phyloP scores from a whole-genome alignment of 495 filamentous ascomycete species.

The Aspergillus kassunensis region DNA sequence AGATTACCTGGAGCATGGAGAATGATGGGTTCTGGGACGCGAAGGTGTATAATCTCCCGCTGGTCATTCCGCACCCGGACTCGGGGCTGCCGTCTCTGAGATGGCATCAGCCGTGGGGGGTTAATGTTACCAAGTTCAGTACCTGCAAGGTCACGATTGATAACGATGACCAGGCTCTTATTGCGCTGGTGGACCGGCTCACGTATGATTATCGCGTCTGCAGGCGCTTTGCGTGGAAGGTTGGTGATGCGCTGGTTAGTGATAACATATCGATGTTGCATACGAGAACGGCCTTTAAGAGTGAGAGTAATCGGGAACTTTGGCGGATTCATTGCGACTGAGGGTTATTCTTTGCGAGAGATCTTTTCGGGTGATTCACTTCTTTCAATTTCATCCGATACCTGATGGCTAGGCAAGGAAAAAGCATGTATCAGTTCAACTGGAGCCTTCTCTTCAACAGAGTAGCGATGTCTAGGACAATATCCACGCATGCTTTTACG shows the following conservation, averaged over 20 bases:
- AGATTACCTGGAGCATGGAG: slow-evolving; percentile 33
- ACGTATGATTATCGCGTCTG: slow-evolving; percentile 49
- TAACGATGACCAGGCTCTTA: slow-evolving; percentile 28
- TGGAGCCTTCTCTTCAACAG: too few species aligned
- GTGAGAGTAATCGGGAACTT: slow-evolving; percentile 41
- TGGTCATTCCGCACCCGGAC: slow-evolving; percentile 47
- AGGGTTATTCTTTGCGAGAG: too few species aligned
- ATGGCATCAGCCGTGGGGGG: slow-evolving; percentile 53
- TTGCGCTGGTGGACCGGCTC: slow-evolving; percentile 29
- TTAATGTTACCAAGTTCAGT: slow-evolving; percentile 45
- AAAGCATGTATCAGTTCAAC: too few species aligned
- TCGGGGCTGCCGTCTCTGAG: slow-evolving; percentile 43
- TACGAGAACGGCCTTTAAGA: slow-evolving; percentile 44
- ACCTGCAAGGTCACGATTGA: slow-evolving; percentile 45
- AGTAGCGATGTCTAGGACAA: too few species aligned
- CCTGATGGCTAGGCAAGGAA: too few species aligned
- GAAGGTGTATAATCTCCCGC: slow-evolving; percentile 36
- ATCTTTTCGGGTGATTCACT: too few species aligned
- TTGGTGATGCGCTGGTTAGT: slow-evolving; percentile 52
- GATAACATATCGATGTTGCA: slow-evolving; percentile 53
- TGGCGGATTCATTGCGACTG: slow-evolving; percentile 49
- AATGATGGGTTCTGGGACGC: slow-evolving; percentile 21
- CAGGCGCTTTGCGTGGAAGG: slow-evolving; percentile 45
- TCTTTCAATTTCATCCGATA: too few species aligned
- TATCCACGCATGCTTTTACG: too few species aligned